These are phyloP conservation scores for Penicillium goetzii DNA, from an alignment of 495 filamentous ascomycete genomes.

Conservation along the genomic window DNA sequence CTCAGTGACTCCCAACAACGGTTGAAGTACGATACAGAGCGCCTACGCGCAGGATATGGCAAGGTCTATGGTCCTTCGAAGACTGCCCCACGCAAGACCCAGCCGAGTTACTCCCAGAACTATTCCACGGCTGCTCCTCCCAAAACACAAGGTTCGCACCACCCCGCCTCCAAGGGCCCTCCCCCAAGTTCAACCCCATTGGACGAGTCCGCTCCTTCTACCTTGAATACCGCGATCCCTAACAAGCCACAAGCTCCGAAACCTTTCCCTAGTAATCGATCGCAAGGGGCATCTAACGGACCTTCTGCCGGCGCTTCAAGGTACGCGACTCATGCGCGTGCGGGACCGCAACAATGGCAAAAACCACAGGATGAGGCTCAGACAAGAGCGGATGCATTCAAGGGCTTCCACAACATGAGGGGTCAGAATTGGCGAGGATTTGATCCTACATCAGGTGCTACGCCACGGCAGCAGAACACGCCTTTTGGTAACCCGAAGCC, in stretches of 20 bases:
- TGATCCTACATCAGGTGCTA: conserved; percentile 37
- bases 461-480: conserved; percentile 41
- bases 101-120: conserved; percentile 28
- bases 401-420: conserved; percentile 75
- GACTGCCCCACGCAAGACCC: conserved; percentile 34
- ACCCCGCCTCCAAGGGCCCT: conserved; percentile 9
- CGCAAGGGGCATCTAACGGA: conserved; percentile 42
- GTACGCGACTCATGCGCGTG: conserved; percentile 57
- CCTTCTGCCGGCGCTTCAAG: conserved; percentile 58
- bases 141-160: conserved; percentile 32
- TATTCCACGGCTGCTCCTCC: conserved; percentile 28
- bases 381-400: conserved; percentile 59
- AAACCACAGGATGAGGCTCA: conserved; percentile 57
- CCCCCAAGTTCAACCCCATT: not conserved
- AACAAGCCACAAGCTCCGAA: conserved; percentile 25
- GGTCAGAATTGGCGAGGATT: conserved; percentile 45
- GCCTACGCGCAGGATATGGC: conserved; percentile 54
- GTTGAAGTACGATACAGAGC: conserved; percentile 76
- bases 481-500: conserved; percentile 39
- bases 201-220: not conserved
- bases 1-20: conserved; percentile 68
- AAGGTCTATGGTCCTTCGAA: conserved; percentile 43
- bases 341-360: conserved; percentile 44
- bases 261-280: conserved; percentile 27
- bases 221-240: not conserved